Conservation (phyloP, 2,329 filamentous ascomycete species). For the Curvularia hawaiiensis region DNA sequence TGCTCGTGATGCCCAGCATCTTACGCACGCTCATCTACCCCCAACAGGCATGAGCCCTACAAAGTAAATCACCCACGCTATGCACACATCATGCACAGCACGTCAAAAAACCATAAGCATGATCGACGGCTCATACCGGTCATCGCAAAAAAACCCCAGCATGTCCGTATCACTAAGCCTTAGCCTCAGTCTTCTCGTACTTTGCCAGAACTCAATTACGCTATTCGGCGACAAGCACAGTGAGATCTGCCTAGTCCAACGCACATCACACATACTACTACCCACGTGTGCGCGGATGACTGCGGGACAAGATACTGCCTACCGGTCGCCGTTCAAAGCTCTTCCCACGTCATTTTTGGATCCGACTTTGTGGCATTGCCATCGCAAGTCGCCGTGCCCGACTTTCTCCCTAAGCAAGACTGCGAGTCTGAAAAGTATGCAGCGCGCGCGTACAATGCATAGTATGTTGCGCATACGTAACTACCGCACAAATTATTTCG, state of each 20-base stretch:
- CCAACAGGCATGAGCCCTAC: background rate
- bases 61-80: background rate
- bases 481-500: background rate
- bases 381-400: background rate
- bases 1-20: background rate
- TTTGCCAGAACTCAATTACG: background rate
- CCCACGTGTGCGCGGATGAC: background rate
- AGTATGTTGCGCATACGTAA: background rate
- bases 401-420: background rate
- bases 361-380: background rate
- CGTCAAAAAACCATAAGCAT: background rate
- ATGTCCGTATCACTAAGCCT: background rate
- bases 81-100: background rate
- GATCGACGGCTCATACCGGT: background rate
- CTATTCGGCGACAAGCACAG: background rate
- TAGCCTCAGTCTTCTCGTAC: background rate
- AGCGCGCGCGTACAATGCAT: background rate
- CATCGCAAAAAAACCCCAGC: background rate
- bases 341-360: background rate
- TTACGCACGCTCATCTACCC: background rate
- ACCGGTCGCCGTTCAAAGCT: background rate
- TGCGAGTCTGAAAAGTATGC: background rate
- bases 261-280: background rate
- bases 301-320: background rate
- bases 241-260: background rate